Conservation (phyloP, 1,284 basidiomycete genomes). For the Irpex lacteus region DNA sequence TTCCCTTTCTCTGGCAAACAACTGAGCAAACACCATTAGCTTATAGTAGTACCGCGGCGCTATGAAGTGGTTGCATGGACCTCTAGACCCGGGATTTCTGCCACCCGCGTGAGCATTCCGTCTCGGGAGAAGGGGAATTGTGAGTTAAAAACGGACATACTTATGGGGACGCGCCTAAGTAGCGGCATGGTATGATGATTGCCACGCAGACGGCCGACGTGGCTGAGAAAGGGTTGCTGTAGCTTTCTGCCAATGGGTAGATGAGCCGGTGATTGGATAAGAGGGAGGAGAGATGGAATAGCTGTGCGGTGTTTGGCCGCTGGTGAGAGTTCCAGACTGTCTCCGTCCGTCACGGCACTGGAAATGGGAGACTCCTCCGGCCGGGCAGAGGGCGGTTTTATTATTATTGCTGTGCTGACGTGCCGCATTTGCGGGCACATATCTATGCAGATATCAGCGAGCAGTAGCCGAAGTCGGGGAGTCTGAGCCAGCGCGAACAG, state of each 20-base stretch:
- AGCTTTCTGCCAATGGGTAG: slow-evolving; percentile 7
- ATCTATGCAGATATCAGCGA: no score
- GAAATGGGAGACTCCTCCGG: not conserved
- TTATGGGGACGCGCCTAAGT: not conserved
- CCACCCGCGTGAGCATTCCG: not conserved
- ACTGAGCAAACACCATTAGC: not conserved
- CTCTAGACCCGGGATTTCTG: not conserved
- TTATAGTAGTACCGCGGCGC: slow-evolving; percentile 15
- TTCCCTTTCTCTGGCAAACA: not conserved
- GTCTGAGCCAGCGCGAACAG: no score
- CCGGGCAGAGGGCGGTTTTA: no score
- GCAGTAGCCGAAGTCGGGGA: no score
- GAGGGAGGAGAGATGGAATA: slow-evolving; percentile 6
- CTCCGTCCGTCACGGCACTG: not conserved
- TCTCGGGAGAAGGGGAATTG: not conserved
- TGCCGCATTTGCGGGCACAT: no score
- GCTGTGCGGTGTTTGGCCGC: not conserved
- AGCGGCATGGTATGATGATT: not conserved
- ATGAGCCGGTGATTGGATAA: slow-evolving; percentile 8
- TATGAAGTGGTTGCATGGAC: slow-evolving; percentile 3
- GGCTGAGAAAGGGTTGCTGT: slow-evolving; percentile 4
- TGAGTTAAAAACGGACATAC: no score
- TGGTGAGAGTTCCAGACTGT: slow-evolving; percentile 5
- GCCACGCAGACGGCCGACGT: not conserved
- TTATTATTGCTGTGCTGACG: no score